Percentiles rank a stretch among this genome's conserved stretches.
Conservation (phyloP, 768 basidiomycete genomes). For the Lactifluus rugatus region DNA sequence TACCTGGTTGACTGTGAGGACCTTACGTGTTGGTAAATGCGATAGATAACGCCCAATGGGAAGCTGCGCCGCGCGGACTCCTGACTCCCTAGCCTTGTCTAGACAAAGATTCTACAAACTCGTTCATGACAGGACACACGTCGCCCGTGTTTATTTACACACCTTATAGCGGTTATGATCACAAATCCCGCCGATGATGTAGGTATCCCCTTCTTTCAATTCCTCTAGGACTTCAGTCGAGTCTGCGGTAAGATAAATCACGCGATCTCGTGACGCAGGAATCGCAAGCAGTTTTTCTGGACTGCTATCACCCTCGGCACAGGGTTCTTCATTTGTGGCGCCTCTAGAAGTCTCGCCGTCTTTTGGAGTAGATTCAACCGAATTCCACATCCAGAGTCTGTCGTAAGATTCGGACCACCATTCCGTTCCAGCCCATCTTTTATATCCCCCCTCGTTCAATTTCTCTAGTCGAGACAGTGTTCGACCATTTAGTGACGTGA, state of each 20-base stretch:
- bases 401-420: slow-evolving; percentile 80
- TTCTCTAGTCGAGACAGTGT: slow-evolving; percentile 56
- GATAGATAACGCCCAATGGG: slow-evolving; percentile 91
- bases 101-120: slow-evolving; percentile 69
- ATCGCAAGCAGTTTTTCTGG: neutral
- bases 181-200: slow-evolving; percentile 91
- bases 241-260: slow-evolving; percentile 94
- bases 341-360: slow-evolving; percentile 1
- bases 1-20: slow-evolving; percentile 92
- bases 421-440: slow-evolving; percentile 70
- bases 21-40: slow-evolving; percentile 81
- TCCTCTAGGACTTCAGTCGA: slow-evolving; percentile 77
- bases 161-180: slow-evolving; percentile 97
- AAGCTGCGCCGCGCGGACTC: slow-evolving; percentile 76
- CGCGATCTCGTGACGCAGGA: slow-evolving; percentile 29
- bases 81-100: slow-evolving; percentile 67
- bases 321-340: neutral
- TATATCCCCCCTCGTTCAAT: slow-evolving; percentile 57
- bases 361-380: neutral
- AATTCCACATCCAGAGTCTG: slow-evolving; percentile 42
- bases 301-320: neutral
- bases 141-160: neutral
- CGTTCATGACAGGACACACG: neutral
- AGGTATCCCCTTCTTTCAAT: slow-evolving; percentile 74
- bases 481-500: slow-evolving; percentile 71